Base-by-base conservation (phyloP, 225 moss, liverwort and hornwort species). In the Straminergon stramineum region DNA sequence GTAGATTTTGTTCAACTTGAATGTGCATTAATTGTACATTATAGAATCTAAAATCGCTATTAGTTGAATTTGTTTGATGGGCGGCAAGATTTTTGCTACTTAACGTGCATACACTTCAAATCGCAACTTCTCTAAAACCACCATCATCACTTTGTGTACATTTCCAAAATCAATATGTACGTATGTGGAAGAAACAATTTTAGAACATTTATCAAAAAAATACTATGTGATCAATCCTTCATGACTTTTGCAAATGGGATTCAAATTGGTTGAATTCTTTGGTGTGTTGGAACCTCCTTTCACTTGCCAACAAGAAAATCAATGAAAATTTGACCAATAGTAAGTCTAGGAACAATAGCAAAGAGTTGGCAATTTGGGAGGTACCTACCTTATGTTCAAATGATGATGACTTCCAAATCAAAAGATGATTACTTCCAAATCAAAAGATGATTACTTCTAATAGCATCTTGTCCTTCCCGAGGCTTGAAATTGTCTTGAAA, bases 401-500 rank as follows among this genome's bases (percentile, higher is more conserved):
- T 2, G 6, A 7, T 32, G 32, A 2, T 48, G 6, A 48, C 12
- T 48, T 77, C 0, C 2, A 22, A 34, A 28, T 76, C 3, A 34
- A 34, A 76, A 52, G 22, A 35, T 53, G 53, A 35, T 8, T 1
- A 34, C 2, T 53, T 77, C 0, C 5, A 22, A 53, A 27, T 76
- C 3, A 34, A 34, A 76, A 52, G 34, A 34, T 77, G 53, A 34
- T 8, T 1, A 32, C 4, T 53, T 23, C 15, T 2, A 35, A 55
- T 24, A 78, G 9, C 9, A 35, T 35, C 9, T 15, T 53, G 3
- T 35, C 3, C 13, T 55, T 35, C 15, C 2, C 0, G 0, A 20
- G 1, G 2, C 6, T 35, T 8, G 3, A 55, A 78, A 17, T 0
- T 55, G 4, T 76, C 3, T 52, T 21, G 34, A 34, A 48, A 31